Evolutionary conservation across 2,329 filamentous ascomycete species (phyloP).

Genomic region (Microsporum ferrugineum): DNA sequence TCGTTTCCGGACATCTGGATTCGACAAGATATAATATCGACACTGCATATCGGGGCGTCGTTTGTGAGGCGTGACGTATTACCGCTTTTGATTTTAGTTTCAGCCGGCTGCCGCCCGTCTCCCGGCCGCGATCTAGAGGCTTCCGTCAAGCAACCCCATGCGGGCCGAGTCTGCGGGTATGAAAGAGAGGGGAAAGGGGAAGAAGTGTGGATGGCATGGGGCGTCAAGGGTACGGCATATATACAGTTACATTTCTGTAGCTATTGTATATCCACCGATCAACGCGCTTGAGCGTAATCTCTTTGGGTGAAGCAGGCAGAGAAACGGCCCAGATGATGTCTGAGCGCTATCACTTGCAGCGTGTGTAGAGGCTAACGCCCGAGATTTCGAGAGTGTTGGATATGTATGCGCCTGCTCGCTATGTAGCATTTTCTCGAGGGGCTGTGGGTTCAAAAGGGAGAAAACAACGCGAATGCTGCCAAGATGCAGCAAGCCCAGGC

Average conservation of each 20-base stretch:
- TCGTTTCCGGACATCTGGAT: neutral
- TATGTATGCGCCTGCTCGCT: neutral
- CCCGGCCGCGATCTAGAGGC: neutral
- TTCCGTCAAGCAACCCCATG: neutral
- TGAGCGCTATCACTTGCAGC: neutral
- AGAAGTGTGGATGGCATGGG: neutral
- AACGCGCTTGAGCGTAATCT: neutral
- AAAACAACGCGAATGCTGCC: neutral
- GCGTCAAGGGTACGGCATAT: neutral
- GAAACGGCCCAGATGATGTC: neutral
- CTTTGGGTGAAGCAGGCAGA: neutral
- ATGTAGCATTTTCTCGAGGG: neutral
- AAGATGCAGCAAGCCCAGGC: neutral
- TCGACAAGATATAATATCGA: neutral
- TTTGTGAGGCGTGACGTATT: neutral
- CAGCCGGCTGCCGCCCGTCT: neutral
- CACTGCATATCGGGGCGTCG: neutral
- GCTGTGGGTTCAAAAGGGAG: neutral
- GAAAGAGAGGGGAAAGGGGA: neutral
- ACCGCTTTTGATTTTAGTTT: constrained; percentile 2
- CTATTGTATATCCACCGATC: neutral
- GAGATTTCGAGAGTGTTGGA: neutral
- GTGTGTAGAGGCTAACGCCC: neutral
- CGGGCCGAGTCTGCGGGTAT: neutral
- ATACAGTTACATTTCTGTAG: neutral